Base-by-base conservation (phyloP, 306 rosid genomes). In the Cicer bijugum region DNA sequence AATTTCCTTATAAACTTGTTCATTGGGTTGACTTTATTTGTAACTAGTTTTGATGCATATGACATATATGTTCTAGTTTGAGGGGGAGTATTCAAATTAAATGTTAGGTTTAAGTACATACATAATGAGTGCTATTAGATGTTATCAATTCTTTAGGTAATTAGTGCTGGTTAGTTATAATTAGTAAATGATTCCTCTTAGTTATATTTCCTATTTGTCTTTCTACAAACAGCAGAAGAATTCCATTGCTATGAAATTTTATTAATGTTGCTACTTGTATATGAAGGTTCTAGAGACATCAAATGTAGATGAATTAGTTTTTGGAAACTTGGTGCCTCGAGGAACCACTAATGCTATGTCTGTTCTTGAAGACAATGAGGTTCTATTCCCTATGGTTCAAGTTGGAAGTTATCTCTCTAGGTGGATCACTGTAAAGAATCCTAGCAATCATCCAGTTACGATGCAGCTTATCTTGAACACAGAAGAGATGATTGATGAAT, bases 401-500 rank as follows among this genome's bases (percentile, higher is more conserved):
- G 88, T 88, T 71, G 98, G 98, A 83, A 86, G 85, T 83, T 84
- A 83, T 84, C 78, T 71, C 72, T 79, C 95, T 9, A 82, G 74
- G 84, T 82, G 96, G 97, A 88, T 94, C 78, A 82, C 87, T 64
- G 90, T 88, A 60, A 88, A 82, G 82, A 94, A 94, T 82, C 98
- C 98, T 28, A 84, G 95, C 69, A 80, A 82, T 33, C 80, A 75
- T 74, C 96, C 97, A 1, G 95, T 94, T 80, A 79, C 82, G 63
- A 78, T 91, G 91, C 94, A 94, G 91, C 92, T 91, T 75, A 82
- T 94, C 70, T 85, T 91, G 81, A 94, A 94, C 79, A 81, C 89
- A 0, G 94, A 90, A 70, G 95, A 88, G 85, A 85, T 88, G 47
- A 82, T 88, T 59, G 84, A 87, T 74, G 84, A 85, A 40, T 94